These are phyloP conservation scores for Aspergillus sp. DNA, from an alignment of 2,329 filamentous ascomycete genomes.

Conservation along the genomic window DNA sequence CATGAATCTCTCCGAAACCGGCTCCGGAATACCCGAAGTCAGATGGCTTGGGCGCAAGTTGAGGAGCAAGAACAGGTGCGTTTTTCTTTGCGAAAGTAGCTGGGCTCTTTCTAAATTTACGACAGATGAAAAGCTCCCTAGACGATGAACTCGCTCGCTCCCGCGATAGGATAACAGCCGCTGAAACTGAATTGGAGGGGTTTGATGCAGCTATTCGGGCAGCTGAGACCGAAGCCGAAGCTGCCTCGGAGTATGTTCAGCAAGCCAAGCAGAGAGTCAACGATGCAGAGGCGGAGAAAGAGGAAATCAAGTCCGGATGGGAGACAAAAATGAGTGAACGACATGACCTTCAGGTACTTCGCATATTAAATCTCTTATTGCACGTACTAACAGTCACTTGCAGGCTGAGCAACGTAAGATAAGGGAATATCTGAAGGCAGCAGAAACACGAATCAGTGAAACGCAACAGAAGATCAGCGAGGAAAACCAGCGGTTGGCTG, in stretches of 20 bases:
- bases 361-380: constrained; percentile 1
- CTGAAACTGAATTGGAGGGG: constrained; percentile 42
- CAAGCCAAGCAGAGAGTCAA: constrained; percentile 46
- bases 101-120: constrained; percentile 11
- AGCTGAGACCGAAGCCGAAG: constrained; percentile 37
- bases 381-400: constrained; percentile 26
- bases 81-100: background rate
- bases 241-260: constrained; percentile 44
- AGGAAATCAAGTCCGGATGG: constrained; percentile 51
- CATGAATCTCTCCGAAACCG: constrained; percentile 65
- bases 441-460: constrained; percentile 45
- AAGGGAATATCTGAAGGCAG: constrained; percentile 55
- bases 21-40: constrained; percentile 58
- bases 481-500: constrained; percentile 59
- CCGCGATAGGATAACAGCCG: constrained; percentile 51
- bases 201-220: constrained; percentile 50
- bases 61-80: constrained; percentile 65
- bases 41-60: constrained; percentile 87
- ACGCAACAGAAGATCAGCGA: constrained; percentile 47
- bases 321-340: constrained; percentile 56
- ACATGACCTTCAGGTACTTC: constrained; percentile 49
- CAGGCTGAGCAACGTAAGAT: constrained; percentile 67
- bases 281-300: constrained; percentile 48
- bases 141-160: constrained; percentile 34
- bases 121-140: constrained; percentile 37